Conservation (phyloP, 441 rosid species). For the Populus hybrid region DNA sequence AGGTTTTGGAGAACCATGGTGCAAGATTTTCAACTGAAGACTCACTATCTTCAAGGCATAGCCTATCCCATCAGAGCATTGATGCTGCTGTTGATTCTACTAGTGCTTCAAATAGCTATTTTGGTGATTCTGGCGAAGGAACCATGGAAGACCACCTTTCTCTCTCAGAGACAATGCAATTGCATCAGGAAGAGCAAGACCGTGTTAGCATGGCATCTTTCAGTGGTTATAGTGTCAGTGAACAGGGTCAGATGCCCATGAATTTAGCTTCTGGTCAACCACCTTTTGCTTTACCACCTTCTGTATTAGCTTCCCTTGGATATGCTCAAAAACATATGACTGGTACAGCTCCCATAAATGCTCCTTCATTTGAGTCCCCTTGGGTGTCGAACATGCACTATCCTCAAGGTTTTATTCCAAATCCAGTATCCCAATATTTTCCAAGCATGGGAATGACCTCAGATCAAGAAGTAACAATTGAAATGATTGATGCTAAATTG, state of each 20-base stretch:
- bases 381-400: slow-evolving; percentile 67
- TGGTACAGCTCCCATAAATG: slow-evolving; percentile 55
- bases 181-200: slow-evolving; percentile 90
- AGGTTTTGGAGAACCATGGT: slow-evolving; percentile 36
- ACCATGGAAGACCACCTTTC: slow-evolving; percentile 55
- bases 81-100: slow-evolving; percentile 36
- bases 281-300: slow-evolving; percentile 57
- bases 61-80: slow-evolving; percentile 42
- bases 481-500: slow-evolving; percentile 42
- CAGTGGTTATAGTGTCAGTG: slow-evolving; percentile 58
- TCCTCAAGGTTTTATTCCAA: slow-evolving; percentile 60
- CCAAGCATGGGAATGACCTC: slow-evolving; percentile 52
- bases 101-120: slow-evolving; percentile 35
- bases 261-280: slow-evolving; percentile 63
- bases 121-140: slow-evolving; percentile 46
- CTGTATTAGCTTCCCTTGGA: slow-evolving; percentile 61
- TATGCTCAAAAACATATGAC: slow-evolving; percentile 65
- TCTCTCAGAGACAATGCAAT: slow-evolving; percentile 46
- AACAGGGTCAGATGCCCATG: slow-evolving; percentile 66
- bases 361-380: slow-evolving; percentile 51
- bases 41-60: slow-evolving; percentile 38
- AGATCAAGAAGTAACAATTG: slow-evolving; percentile 51
- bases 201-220: slow-evolving; percentile 63
- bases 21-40: no score
- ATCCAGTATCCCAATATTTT: slow-evolving; percentile 57